A percentile compares a stretch with the other conserved stretches of the same genome.
Evolutionary conservation across 129 eudicot species (phyloP).

Genomic region (Centaurea solstitialis): DNA sequence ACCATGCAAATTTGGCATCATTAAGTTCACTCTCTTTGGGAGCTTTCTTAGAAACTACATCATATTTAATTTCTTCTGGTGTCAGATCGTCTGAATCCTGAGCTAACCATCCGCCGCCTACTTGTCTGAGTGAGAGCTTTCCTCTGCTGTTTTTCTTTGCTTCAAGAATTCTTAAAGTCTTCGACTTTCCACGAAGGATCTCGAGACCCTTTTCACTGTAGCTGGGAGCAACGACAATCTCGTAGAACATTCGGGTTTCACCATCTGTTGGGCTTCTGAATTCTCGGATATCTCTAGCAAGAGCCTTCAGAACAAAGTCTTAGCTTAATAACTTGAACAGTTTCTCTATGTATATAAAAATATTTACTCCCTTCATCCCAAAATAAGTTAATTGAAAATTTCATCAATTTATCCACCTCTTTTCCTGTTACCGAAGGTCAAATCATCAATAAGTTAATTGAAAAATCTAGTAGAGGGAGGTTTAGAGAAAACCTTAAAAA

Average conservation of each 20-base stretch:
- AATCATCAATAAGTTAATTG: neutral
- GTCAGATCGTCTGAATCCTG: slow-evolving; percentile 91
- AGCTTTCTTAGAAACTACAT: slow-evolving; percentile 57
- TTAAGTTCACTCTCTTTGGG: slow-evolving; percentile 65
- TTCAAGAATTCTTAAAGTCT: slow-evolving; percentile 90
- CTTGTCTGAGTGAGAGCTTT: slow-evolving; percentile 94
- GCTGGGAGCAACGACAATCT: slow-evolving; percentile 93
- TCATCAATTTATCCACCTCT: neutral
- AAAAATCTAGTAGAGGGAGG: neutral
- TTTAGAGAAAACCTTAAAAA: too few relatives aligned
- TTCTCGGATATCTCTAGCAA: slow-evolving; percentile 94
- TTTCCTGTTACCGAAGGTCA: neutral
- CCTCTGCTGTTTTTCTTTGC: slow-evolving; percentile 78
- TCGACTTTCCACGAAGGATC: slow-evolving; percentile 94
- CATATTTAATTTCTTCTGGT: slow-evolving; percentile 78
- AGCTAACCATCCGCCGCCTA: slow-evolving; percentile 98
- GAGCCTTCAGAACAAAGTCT: slow-evolving; percentile 42
- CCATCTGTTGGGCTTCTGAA: slow-evolving; percentile 98
- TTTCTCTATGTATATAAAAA: neutral
- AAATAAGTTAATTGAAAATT: too few relatives aligned
- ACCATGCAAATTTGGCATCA: slow-evolving; percentile 92
- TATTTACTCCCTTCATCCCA: neutral
- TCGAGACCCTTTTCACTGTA: slow-evolving; percentile 85
- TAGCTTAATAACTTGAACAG: neutral
- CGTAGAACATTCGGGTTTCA: slow-evolving; percentile 95